Percentiles rank a stretch among this genome's conserved stretches.
Conservation (phyloP, 1,139 yeast species). For the Komagataea norvegica region DNA sequence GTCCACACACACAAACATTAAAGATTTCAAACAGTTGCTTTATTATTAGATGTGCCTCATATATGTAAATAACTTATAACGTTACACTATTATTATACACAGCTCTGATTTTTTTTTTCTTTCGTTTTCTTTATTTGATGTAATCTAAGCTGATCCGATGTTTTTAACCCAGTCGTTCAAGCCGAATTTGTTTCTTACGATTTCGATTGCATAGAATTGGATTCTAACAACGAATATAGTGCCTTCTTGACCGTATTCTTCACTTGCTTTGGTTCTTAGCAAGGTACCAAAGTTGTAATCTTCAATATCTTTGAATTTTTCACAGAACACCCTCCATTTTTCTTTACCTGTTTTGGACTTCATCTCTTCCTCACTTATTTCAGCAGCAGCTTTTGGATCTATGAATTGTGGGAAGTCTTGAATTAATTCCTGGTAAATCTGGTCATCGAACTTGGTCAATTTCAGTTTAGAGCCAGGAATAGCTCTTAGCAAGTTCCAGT, state of each 20-base stretch:
- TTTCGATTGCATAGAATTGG: slow-evolving; percentile 93
- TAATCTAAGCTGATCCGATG: no score
- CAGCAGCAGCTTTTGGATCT: slow-evolving; percentile 49
- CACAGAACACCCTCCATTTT: slow-evolving; percentile 88
- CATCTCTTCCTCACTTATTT: slow-evolving; percentile 72
- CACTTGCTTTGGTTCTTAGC: slow-evolving; percentile 62
- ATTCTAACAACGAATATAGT: slow-evolving; percentile 89
- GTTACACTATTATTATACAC: not conserved
- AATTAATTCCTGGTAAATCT: slow-evolving; percentile 63
- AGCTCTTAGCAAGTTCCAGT: slow-evolving; percentile 75
- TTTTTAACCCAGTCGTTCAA: slow-evolving; percentile 83
- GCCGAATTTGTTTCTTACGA: slow-evolving; percentile 86
- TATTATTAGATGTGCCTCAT: not conserved
- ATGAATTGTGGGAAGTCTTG: slow-evolving; percentile 83
- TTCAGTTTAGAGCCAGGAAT: slow-evolving; percentile 76
- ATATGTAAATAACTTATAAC: not conserved
- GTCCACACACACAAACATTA: slow-evolving; percentile 25
- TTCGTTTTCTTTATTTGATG: no score
- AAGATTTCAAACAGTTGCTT: not conserved
- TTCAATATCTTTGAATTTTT: slow-evolving; percentile 73
- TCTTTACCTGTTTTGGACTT: slow-evolving; percentile 77
- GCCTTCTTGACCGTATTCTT: slow-evolving; percentile 77
- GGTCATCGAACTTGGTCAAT: slow-evolving; percentile 79
- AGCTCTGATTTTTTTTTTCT: not conserved
- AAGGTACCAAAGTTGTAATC: slow-evolving; percentile 96